Conservation (phyloP, 176 grass and related monocot species). For the Zea mays region DNA sequence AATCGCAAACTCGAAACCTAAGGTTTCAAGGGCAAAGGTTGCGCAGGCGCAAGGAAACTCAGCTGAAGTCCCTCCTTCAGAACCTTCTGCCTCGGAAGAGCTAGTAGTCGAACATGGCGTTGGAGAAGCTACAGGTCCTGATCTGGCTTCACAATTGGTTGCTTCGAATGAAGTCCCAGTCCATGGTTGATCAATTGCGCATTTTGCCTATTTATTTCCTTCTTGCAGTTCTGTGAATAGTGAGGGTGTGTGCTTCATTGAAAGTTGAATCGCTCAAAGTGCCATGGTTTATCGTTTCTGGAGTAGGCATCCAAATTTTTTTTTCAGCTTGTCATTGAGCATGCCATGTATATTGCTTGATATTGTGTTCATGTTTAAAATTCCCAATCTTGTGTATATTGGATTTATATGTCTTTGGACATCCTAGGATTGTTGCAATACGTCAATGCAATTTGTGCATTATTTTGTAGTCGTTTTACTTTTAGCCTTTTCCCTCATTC, state of each 20-base stretch:
- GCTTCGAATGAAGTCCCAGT: slow-evolving; percentile 61
- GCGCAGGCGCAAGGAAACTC: slow-evolving; percentile 38
- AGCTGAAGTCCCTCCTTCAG: slow-evolving; percentile 33
- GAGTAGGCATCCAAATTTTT: slow-evolving; percentile 50
- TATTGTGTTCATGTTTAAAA: slow-evolving; percentile 41
- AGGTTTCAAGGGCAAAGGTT: slow-evolving; percentile 57
- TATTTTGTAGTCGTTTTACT: slow-evolving; percentile 22
- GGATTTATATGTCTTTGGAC: slow-evolving; percentile 33
- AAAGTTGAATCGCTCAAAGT: slow-evolving; percentile 56
- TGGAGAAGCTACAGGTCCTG: slow-evolving; percentile 36
- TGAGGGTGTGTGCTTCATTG: slow-evolving; percentile 63
- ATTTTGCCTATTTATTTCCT: slow-evolving; percentile 55
- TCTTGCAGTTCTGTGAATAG: slow-evolving; percentile 71
- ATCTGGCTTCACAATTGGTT: slow-evolving; percentile 34
- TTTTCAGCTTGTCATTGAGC: slow-evolving; percentile 56
- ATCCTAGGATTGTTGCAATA: slow-evolving; percentile 44
- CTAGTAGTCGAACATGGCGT: slow-evolving; percentile 36
- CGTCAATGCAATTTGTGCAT: slow-evolving; percentile 40
- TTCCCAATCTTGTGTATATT: slow-evolving; percentile 69
- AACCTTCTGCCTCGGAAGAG: slow-evolving; percentile 33
- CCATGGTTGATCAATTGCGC: slow-evolving; percentile 55
- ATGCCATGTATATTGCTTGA: slow-evolving; percentile 67
- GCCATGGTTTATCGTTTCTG: slow-evolving; percentile 45
- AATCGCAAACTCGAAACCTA: slow-evolving; percentile 46
- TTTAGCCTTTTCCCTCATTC: background rate